Evolutionary conservation across 805 yeast species (phyloP), one percentile per base, ranked within the genome.

Genomic region (Kurtzmaniella fragi): DNA sequence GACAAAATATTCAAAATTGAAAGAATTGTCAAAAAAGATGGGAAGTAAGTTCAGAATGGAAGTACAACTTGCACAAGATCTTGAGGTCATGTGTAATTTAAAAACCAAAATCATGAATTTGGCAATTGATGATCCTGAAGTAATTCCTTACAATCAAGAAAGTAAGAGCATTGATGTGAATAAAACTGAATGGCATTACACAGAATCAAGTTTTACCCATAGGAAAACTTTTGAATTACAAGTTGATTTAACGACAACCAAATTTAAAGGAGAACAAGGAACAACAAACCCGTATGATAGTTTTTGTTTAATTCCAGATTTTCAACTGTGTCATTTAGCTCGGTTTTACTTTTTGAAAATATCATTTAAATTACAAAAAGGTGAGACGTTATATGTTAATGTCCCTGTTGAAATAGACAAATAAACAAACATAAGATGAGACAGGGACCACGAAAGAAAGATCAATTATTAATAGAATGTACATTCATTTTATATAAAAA

Each of bases 281-380:
- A 13, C 10, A 17, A 30, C 25, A 14, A 36, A 39, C 30, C 43
- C 49, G 2, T 59, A 44, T 25, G 62, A 64, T 35, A 36, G 42
- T 15, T 62, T 56, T 37, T 52, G 55, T 31, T 48, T 67, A 29
- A 64, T 62, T 20, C 71, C 72, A 10, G 54, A 57, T 39, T 67
- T 67, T 47, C 72, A 67, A 42, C 50, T 57, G 17, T 66, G 72
- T 42, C 45, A 49, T 34, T 31, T 61, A 39, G 53, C 57, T 1
- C 45, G 72, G 31, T 34, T 61, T 28, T 67, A 67, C 45, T 62
- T 60, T 38, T 35, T 64, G 6, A 51, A 50, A 34, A 35, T 59
- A 3, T 28, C 39, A 25, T 14, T 62, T 12, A 20, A 20, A 14
- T 17, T 36, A 5, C 34, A 27, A 29, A 36, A 36, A 23, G 39